Evolutionary conservation across 768 basidiomycete species (phyloP).

Genomic region (Pleurotus salmoneostramineus): DNA sequence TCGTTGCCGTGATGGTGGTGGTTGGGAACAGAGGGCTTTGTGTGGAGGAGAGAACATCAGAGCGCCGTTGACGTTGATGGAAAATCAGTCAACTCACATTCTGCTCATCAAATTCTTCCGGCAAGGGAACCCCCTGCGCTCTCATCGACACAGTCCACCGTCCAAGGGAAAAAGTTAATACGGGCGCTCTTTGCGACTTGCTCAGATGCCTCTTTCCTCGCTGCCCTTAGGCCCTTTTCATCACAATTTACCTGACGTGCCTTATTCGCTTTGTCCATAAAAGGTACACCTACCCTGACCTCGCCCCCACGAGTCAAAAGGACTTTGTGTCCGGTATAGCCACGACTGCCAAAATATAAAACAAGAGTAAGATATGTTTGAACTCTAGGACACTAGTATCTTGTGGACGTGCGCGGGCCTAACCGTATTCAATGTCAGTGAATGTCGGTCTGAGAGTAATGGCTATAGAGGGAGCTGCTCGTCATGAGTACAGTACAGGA

Average conservation of each 20-base stretch:
- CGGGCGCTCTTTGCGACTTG: neutral
- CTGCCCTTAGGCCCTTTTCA: slow-evolving; percentile 1
- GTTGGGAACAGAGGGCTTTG: slow-evolving; percentile 1
- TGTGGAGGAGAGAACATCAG: neutral
- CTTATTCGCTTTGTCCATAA: neutral
- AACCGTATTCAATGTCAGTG: too few relatives aligned
- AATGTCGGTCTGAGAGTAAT: too few relatives aligned
- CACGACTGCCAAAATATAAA: too few relatives aligned
- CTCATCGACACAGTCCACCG: neutral
- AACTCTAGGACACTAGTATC: too few relatives aligned
- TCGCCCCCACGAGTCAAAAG: too few relatives aligned
- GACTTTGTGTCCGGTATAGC: too few relatives aligned
- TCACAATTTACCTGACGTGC: slow-evolving; percentile 2
- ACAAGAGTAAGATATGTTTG: too few relatives aligned
- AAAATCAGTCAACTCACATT: slow-evolving; percentile 5
- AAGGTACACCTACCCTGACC: neutral
- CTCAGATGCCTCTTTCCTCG: neutral
- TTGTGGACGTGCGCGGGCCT: too few relatives aligned
- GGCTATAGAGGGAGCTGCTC: too few relatives aligned
- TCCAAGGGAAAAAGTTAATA: neutral
- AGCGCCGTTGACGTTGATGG: slow-evolving; percentile 6
- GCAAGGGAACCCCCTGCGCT: neutral
- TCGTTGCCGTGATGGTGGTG: slow-evolving; percentile 1
- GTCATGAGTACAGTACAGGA: too few relatives aligned
- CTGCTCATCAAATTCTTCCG: neutral